Percentiles rank a stretch among this genome's conserved stretches.
phyloP scores from a whole-genome alignment of 257 asterid species.

The Handroanthus guayacan region DNA sequence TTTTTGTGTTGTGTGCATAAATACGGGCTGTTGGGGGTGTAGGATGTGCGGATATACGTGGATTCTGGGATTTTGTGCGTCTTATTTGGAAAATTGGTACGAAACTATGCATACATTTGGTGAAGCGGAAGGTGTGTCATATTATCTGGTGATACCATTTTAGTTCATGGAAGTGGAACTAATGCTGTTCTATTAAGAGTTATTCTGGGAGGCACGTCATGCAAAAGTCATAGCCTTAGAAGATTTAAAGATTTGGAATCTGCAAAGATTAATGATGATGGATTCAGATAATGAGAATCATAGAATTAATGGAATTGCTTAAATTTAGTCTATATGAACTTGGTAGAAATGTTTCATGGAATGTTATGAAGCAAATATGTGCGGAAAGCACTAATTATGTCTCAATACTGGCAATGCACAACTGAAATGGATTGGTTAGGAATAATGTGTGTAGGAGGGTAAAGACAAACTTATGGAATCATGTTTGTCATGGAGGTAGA shows the following conservation, averaged over 20 bases:
- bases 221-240: not conserved
- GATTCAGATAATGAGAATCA: slow-evolving; percentile 3
- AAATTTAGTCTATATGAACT: slow-evolving; percentile 1
- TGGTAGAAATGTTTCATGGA: not conserved
- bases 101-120: not conserved
- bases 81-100: not conserved
- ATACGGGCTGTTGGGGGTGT: not conserved
- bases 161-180: not conserved
- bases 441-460: not conserved
- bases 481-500: slow-evolving; percentile 10
- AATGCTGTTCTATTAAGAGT: not conserved
- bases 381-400: not conserved
- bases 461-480: not conserved
- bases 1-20: not conserved
- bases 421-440: not conserved
- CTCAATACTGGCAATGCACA: not conserved
- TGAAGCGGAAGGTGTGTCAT: not conserved
- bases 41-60: not conserved
- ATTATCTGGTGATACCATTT: not conserved
- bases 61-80: not conserved
- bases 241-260: slow-evolving; percentile 1
- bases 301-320: slow-evolving; percentile 6
- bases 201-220: not conserved
- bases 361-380: not conserved
- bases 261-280: not conserved